phyloP scores from a whole-genome alignment of 1,139 yeast species.

The Pichia sp. region DNA sequence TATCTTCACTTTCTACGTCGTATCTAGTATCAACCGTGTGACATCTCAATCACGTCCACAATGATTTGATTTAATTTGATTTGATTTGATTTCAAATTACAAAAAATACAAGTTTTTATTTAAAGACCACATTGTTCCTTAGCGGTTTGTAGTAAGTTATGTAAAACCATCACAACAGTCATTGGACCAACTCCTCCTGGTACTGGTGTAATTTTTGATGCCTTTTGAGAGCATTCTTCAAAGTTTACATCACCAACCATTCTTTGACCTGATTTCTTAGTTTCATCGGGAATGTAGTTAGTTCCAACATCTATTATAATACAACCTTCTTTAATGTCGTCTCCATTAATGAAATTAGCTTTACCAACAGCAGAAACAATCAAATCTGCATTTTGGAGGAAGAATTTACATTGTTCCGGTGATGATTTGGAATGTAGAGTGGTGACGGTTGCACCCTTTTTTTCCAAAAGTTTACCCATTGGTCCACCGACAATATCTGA shows the following conservation, averaged over 20 bases:
- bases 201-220: conserved; percentile 67
- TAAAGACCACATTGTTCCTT: conserved; percentile 32
- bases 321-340: conserved; percentile 63
- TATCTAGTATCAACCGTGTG: no score
- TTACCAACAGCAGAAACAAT: conserved; percentile 74
- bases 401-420: conserved; percentile 42
- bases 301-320: conserved; percentile 76
- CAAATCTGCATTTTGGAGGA: conserved; percentile 57
- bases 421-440: conserved; percentile 69
- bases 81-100: no score
- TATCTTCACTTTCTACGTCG: no score
- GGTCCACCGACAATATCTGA: conserved; percentile 83
- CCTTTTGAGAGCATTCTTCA: conserved; percentile 42
- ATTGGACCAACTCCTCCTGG: conserved; percentile 91
- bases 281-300: conserved; percentile 57
- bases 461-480: conserved; percentile 61
- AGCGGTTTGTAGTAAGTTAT: conserved; percentile 52
- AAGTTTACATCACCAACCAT: conserved; percentile 76
- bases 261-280: conserved; percentile 55
- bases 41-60: no score
- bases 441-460: conserved; percentile 71
- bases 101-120: no score
- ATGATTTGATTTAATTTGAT: no score
- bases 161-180: conserved; percentile 79
- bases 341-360: conserved; percentile 62